Evolutionary conservation across 129 eudicot species (phyloP).

Genomic region (Tagetes erecta): DNA sequence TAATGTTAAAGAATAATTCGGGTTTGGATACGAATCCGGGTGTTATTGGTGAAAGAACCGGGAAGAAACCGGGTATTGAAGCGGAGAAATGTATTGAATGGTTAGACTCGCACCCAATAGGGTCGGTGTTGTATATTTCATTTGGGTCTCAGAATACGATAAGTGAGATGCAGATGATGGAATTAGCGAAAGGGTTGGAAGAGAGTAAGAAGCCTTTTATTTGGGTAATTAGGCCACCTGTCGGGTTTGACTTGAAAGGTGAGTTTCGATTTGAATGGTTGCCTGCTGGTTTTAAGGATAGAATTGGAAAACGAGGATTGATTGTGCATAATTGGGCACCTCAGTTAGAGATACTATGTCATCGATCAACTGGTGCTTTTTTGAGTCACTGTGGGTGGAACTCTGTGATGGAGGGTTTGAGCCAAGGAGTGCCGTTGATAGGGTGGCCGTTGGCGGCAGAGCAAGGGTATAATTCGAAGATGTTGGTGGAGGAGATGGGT

Average conservation of each 20-base stretch:
- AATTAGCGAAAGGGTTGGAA: slow-evolving; percentile 68
- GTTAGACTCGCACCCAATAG: slow-evolving; percentile 38
- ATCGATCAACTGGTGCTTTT: slow-evolving; percentile 61
- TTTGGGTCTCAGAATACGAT: slow-evolving; percentile 80
- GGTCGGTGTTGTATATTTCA: slow-evolving; percentile 62
- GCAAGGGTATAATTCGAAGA: slow-evolving; percentile 72
- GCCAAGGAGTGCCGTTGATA: slow-evolving; percentile 77
- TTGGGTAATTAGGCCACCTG: slow-evolving; percentile 82
- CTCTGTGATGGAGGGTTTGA: slow-evolving; percentile 70
- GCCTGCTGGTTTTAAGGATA: slow-evolving; percentile 61
- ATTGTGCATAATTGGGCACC: slow-evolving; percentile 76
- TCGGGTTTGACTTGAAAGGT: slow-evolving; percentile 54
- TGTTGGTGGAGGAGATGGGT: slow-evolving; percentile 87
- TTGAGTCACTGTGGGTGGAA: slow-evolving; percentile 92
- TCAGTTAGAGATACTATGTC: slow-evolving; percentile 73
- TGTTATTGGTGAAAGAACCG: slow-evolving; percentile 30
- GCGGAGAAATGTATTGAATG: slow-evolving; percentile 51
- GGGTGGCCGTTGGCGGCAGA: slow-evolving; percentile 95
- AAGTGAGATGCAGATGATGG: slow-evolving; percentile 64
- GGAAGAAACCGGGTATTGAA: slow-evolving; percentile 42
- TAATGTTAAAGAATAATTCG: slow-evolving; percentile 34
- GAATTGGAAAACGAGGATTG: slow-evolving; percentile 46
- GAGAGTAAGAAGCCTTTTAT: slow-evolving; percentile 56
- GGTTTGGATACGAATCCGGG: background rate
- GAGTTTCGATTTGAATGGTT: slow-evolving; percentile 71